phyloP scores from a whole-genome alignment of 1,139 yeast genomes.

The Geotrichum bryndzae region DNA sequence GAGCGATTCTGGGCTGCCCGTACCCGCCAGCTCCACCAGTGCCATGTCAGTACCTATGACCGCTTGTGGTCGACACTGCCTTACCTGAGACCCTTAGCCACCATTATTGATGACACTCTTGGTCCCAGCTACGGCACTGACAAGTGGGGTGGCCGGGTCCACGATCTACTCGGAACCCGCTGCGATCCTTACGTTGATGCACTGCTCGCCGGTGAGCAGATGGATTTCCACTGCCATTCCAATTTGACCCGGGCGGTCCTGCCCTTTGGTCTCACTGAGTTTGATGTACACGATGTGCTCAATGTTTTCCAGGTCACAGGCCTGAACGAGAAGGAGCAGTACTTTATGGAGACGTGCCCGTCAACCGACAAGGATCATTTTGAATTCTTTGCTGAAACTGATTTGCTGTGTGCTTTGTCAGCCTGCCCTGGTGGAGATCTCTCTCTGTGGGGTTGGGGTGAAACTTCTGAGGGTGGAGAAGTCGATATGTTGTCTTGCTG shows the following conservation, averaged over 20 bases:
- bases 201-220: constrained; percentile 56
- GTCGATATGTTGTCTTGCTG: constrained; percentile 56
- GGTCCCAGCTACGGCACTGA: constrained; percentile 46
- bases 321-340: constrained; percentile 56
- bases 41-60: constrained; percentile 58
- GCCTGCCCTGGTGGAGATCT: constrained; percentile 72
- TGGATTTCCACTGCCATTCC: constrained; percentile 63
- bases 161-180: constrained; percentile 61
- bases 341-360: constrained; percentile 67
- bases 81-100: constrained; percentile 54
- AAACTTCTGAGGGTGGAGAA: constrained; percentile 39
- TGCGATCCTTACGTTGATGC: constrained; percentile 67
- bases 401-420: constrained; percentile 56
- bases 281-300: constrained; percentile 62
- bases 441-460: constrained; percentile 70
- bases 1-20: constrained; percentile 67
- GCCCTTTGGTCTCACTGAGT: constrained; percentile 57
- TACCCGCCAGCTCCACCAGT: constrained; percentile 60
- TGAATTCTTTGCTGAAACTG: constrained; percentile 63
- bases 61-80: constrained; percentile 62
- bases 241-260: constrained; percentile 54
- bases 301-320: constrained; percentile 70
- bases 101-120: constrained; percentile 57
- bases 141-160: constrained; percentile 62
- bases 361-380: constrained; percentile 53